A percentile compares a stretch with the other conserved stretches of the same genome.
These are phyloP conservation scores for Gelatoporia subvermispora DNA, from an alignment of 768 basidiomycete genomes.

Conservation along the genomic window DNA sequence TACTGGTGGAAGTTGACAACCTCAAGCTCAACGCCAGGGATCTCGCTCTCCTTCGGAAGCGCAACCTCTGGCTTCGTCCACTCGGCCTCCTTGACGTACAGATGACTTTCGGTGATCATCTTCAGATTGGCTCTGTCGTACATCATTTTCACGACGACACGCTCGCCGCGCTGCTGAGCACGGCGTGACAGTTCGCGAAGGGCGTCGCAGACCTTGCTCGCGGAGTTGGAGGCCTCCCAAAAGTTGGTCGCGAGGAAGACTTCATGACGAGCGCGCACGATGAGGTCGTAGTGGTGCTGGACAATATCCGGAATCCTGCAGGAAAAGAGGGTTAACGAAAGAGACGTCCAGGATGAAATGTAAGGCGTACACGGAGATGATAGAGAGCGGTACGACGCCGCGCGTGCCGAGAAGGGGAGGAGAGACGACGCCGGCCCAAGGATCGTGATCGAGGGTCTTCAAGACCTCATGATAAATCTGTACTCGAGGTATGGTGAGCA, in stretches of 20 bases:
- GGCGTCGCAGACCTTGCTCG: slow-evolving; percentile 42
- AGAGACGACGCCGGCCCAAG: slow-evolving; percentile 52
- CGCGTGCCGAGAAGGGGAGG: slow-evolving; percentile 59
- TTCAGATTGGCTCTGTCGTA: slow-evolving; percentile 64
- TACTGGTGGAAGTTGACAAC: slow-evolving; percentile 50
- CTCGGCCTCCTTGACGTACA: slow-evolving; percentile 39
- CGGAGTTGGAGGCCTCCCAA: slow-evolving; percentile 48
- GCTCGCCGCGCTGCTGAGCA: slow-evolving; percentile 38
- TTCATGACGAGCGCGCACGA: slow-evolving; percentile 57
- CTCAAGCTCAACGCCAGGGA: slow-evolving; percentile 56
- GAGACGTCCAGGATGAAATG: slow-evolving; percentile 5
- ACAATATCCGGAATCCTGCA: slow-evolving; percentile 66
- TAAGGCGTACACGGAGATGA: slow-evolving; percentile 52
- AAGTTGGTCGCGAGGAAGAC: slow-evolving; percentile 68
- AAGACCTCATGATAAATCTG: slow-evolving; percentile 64
- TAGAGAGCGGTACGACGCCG: slow-evolving; percentile 56
- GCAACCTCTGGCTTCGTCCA: slow-evolving; percentile 43
- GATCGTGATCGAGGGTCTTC: slow-evolving; percentile 49
- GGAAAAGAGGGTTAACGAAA: background rate
- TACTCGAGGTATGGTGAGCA: no score
- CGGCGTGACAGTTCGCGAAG: slow-evolving; percentile 48
- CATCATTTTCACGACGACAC: slow-evolving; percentile 60
- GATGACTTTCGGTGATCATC: slow-evolving; percentile 44
- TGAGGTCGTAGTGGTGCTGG: slow-evolving; percentile 60
- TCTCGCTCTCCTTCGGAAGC: slow-evolving; percentile 48